Evolutionary conservation across 306 rosid genomes (phyloP).

Genomic region (Dryas alaskensis): DNA sequence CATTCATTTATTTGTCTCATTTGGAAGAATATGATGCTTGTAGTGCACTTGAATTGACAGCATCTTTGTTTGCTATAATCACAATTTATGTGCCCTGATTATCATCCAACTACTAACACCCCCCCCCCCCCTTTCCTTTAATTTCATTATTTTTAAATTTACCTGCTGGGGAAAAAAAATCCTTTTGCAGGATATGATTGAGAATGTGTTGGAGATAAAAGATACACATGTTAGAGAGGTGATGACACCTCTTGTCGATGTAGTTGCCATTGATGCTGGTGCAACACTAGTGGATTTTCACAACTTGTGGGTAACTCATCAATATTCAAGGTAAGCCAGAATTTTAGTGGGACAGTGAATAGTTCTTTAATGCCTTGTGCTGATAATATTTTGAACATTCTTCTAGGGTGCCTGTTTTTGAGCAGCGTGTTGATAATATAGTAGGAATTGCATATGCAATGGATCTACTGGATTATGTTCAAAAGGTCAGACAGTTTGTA

Average conservation of each 20-base stretch:
- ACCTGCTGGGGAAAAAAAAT: conserved; percentile 11
- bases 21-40: background rate
- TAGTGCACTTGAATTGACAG: background rate
- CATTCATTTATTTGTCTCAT: background rate
- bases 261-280: conserved; percentile 92
- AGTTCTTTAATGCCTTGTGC: conserved; percentile 1
- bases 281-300: conserved; percentile 85
- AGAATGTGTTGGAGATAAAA: conserved; percentile 95
- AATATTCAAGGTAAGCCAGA: conserved; percentile 78
- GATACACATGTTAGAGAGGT: conserved; percentile 98
- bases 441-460: conserved; percentile 98
- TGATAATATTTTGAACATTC: conserved; percentile 21
- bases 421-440: conserved; percentile 96
- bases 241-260: conserved; percentile 99
- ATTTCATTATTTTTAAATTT: background rate
- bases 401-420: conserved; percentile 94
- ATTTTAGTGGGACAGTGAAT: background rate
- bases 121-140: background rate
- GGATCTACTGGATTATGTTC: conserved; percentile 89
- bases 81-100: background rate
- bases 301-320: conserved; percentile 91
- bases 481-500: conserved; percentile 58
- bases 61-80: background rate
- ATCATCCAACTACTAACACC: no score
- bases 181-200: conserved; percentile 87